Evolutionary conservation across 2,329 filamentous ascomycete species (phyloP), one percentile per base, ranked within the genome.

Genomic region (Diaporthe citri): DNA sequence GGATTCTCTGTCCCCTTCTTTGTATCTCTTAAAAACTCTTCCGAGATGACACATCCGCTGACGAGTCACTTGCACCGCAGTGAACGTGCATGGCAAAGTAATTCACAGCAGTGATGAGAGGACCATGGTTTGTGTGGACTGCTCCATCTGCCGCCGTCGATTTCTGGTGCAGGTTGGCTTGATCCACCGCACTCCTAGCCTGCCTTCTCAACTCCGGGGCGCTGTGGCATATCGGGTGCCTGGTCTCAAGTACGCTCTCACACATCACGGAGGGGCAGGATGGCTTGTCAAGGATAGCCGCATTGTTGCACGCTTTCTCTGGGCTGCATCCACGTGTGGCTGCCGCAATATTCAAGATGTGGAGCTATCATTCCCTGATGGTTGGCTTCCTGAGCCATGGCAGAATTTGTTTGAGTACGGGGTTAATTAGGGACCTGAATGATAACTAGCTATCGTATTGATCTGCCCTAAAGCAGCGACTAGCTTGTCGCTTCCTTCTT

Each of bases 311-410:
- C 74, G 66, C 12, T 72, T 75, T 41, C 25, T 77, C 51, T 74
- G 74, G 71, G 73, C 64, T 36, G 64, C 51, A 7, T 56, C 64
- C 13, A 75, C 75, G 9, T 77, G 71, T 57, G 66, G 43, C 20
- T 75, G 75, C 64, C 57, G n/a, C 9, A 75, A 72, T 36, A 28
- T 74, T 7, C 71, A 77, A 17, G 71, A 72, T n/a, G 28, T 74
- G 13, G 41, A 71, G 25, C 41, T 77, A 36, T 28, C 67, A 31
- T 57, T 71, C 28, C 51, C 51, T 22, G 51, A 71, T 10, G n/a
- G 6, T 13, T 57, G 34, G 67, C 12, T 71, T 5, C 67, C 67
- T 22, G 67, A 57, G 25, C 51, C n/a, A 17, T 9, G 25, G 34
- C 67, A 39, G 28, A 57, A 71, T 71, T 28, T 41, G 10, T 46